Conservation (phyloP, 768 basidiomycete genomes). For the Agaricus sinodeliciosus region DNA sequence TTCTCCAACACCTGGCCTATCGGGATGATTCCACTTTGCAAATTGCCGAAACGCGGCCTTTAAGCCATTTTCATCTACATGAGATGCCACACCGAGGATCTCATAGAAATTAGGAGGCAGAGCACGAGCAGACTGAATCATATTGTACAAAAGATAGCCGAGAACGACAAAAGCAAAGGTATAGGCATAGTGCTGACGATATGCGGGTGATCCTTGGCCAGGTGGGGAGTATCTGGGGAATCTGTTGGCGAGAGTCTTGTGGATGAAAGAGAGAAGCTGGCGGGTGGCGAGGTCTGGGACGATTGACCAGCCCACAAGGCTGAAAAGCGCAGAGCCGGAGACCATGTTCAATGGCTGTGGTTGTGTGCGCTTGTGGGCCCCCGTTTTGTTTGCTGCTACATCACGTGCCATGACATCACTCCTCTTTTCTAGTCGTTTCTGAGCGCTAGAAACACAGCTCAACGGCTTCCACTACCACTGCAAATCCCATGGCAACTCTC, state of each 20-base stretch:
- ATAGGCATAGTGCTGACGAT: slow-evolving; percentile 54
- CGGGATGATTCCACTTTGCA: slow-evolving; percentile 71
- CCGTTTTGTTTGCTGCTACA: no score
- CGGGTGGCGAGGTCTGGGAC: slow-evolving; percentile 58
- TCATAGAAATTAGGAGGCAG: slow-evolving; percentile 75
- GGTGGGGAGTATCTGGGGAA: slow-evolving; percentile 24
- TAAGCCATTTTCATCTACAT: slow-evolving; percentile 59
- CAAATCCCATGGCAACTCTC: background rate
- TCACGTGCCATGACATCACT: slow-evolving; percentile 6
- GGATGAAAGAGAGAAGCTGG: slow-evolving; percentile 38
- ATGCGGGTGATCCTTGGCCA: slow-evolving; percentile 33
- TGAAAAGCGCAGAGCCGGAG: slow-evolving; percentile 14
- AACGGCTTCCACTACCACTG: background rate
- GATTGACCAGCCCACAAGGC: slow-evolving; percentile 57
- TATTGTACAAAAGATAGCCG: slow-evolving; percentile 59
- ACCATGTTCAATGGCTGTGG: slow-evolving; percentile 8
- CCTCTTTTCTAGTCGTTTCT: background rate
- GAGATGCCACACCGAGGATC: slow-evolving; percentile 54
- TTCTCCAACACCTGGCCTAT: slow-evolving; percentile 53
- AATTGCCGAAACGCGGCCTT: slow-evolving; percentile 73
- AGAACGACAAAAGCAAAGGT: slow-evolving; percentile 59
- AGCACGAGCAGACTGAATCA: slow-evolving; percentile 48
- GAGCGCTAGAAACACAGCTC: no score
- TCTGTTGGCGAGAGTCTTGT: slow-evolving; percentile 20
- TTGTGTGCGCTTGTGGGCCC: slow-evolving; percentile 14